Evolutionary conservation across 1,284 basidiomycete genomes (phyloP), one percentile per base, ranked within the genome.

Genomic region (Ustilago shanxiensis): DNA sequence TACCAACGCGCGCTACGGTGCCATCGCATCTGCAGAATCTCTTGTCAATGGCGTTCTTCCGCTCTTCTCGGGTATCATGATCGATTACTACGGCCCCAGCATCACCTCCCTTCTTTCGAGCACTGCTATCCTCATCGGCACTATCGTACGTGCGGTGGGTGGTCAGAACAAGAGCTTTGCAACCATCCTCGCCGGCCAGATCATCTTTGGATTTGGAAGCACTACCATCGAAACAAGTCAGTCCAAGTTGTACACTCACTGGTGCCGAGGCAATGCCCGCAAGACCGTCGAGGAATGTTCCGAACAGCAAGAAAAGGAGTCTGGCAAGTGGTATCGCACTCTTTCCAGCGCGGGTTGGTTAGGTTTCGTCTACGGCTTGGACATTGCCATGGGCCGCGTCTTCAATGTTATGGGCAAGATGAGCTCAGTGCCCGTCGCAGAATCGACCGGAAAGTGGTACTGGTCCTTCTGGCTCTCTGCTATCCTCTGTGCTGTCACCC

Each of bases 1-100:
- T 83, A 91, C 90, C 88, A 89, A 88, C 39, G 89, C 91, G 83
- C 91, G 91, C 70, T 89, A 89, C 60, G 89, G 87, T 55, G 87
- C 86, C 67, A 88, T 89, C 66, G 60, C 83, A 9, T 86, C 86
- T 5, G 86, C 87, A 3, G 75, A 80, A 13, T 83, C 79, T 57
- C 82, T 88, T 20, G 84, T 87, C 73, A 88, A 88, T n/a, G 87
- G 89, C 1, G 71, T 88, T 20, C 75, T 88, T 6, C 88, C 88
- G 3, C 83, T 88, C 58, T 82, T 88, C 18, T 86, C 86, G 3
- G 88, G 88, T 39, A 80, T 87, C 39, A 78, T 84, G 14, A 87
- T 88, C 78, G 88, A 88, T 75, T 87, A 87, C 62, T 87, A 85
- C 66, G 87, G 82, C 1, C 76, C 83, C 22, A 72, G 80, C 24